These are phyloP conservation scores for Harrya chromipes DNA, from an alignment of 768 basidiomycete species.

Conservation along the genomic window DNA sequence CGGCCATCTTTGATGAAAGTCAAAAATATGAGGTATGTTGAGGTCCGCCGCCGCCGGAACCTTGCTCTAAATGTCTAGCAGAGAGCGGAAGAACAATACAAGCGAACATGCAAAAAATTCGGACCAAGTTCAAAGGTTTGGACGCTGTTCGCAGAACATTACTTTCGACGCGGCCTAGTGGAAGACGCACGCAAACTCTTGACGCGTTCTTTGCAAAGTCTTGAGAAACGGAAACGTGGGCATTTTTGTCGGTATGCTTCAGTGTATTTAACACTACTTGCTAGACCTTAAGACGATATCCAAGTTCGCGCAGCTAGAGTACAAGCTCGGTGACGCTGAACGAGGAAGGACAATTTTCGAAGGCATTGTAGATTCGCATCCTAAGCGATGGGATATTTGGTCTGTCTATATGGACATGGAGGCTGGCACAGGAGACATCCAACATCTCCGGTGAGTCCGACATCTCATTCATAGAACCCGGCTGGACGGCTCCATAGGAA, in stretches of 20 bases:
- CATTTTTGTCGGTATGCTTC: neutral
- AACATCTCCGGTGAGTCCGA: slow-evolving; percentile 60
- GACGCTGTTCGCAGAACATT: slow-evolving; percentile 84
- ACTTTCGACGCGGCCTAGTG: slow-evolving; percentile 65
- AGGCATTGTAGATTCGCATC: slow-evolving; percentile 93
- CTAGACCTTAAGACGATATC: slow-evolving; percentile 94
- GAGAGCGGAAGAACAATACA: slow-evolving; percentile 93
- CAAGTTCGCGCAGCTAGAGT: slow-evolving; percentile 93
- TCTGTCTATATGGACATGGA: slow-evolving; percentile 98
- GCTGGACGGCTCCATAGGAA: slow-evolving; percentile 45
- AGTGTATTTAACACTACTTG: neutral
- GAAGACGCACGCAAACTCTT: slow-evolving; percentile 85
- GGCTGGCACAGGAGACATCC: slow-evolving; percentile 73
- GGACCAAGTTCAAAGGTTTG: slow-evolving; percentile 91
- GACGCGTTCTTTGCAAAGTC: slow-evolving; percentile 82
- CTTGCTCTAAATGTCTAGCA: slow-evolving; percentile 31
- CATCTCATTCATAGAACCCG: neutral
- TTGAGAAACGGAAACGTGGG: slow-evolving; percentile 93
- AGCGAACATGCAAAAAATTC: slow-evolving; percentile 90
- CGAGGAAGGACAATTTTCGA: slow-evolving; percentile 95
- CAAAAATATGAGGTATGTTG: slow-evolving; percentile 70
- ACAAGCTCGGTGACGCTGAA: slow-evolving; percentile 90
- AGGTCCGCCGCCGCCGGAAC: slow-evolving; percentile 2
- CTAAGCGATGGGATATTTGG: slow-evolving; percentile 95
- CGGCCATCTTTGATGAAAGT: slow-evolving; percentile 79